Base-by-base conservation (phyloP, 257 asterid species). In the Agastache rugosa region DNA sequence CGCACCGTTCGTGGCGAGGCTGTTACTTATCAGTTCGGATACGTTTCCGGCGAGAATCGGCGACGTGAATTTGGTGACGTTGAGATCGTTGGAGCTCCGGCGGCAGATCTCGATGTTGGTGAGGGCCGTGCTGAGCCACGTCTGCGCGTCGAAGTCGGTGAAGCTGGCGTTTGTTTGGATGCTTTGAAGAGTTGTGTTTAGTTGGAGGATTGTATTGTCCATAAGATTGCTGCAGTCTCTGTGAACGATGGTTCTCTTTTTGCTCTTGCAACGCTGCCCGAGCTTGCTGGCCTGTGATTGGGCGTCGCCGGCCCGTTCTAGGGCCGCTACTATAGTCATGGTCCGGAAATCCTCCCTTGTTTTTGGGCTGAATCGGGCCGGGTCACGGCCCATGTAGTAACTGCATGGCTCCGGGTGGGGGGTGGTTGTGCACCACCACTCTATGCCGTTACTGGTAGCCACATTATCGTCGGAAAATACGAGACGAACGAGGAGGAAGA, bases 91-190 rank as follows among this genome's bases (percentile, higher is more conserved):
- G 1, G 96, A 87, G 11, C 96, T 92, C 12, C 85, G 75, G 9
- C 85, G 86, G 75, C 98, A 92, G 22, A 85, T 86, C 69, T 86
- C 96, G 47, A 92, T 83, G 85, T 87, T 87, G 4, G 97, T 92
- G 1, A 90, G 76, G 1, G 97, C 88, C 0, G 96, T 83, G 81
- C 97, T 92, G 5, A 92, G 92, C 97, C 97, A 92, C 19, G 96
- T 92, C 68, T 92, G 97, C 0, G 84, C 90, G 75, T 92, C 98
- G 64, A 71, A 79, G 48, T 82, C 81, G 1, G 93, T 83, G 80
- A 83, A 79, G 58, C 83, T 84, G 0, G 78, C 62, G 79, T 91
- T 89, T 3, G 85, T 76, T 41, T 41, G 79, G 69, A 92, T 77
- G 62, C 88, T 84, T 1, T 81, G 56, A 0, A 90, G 74, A 0